Conservation (phyloP, 73 alveolate genomes). For the Paramecium primaurelia region DNA sequence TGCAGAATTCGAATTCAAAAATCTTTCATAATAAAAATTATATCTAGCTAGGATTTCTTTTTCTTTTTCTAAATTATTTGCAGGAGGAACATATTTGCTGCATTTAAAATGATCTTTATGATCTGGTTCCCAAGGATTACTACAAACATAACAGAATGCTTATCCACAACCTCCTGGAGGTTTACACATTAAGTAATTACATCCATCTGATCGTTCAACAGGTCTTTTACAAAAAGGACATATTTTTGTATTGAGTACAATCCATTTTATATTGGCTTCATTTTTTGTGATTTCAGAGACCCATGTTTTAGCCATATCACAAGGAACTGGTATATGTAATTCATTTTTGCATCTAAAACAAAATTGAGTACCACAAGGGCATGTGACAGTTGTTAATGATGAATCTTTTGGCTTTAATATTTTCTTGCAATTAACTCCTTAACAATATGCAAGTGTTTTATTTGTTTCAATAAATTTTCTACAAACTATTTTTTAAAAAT, state of each 20-base stretch:
- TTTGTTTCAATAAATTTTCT: neutral
- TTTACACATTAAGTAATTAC: conserved; percentile 69
- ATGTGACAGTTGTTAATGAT: conserved; percentile 27
- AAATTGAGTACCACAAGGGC: conserved; percentile 69
- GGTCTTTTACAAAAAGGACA: conserved; percentile 76
- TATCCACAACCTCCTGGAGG: conserved; percentile 73
- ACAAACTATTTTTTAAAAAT: neutral
- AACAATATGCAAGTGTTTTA: neutral
- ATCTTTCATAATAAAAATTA: conserved; percentile 66
- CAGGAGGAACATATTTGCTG: conserved; percentile 63
- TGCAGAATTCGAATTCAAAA: conserved; percentile 55
- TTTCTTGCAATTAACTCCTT: neutral
- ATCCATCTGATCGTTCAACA: conserved; percentile 70
- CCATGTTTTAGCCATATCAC: conserved; percentile 60
- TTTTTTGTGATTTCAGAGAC: conserved; percentile 56
- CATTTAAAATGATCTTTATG: conserved; percentile 68
- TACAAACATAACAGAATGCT: conserved; percentile 76
- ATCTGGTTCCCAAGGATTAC: conserved; percentile 70
- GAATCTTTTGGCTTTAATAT: neutral
- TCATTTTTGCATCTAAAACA: conserved; percentile 70
- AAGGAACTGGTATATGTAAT: conserved; percentile 67
- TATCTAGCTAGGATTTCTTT: conserved; percentile 48
- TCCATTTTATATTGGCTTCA: conserved; percentile 67
- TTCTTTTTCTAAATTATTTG: conserved; percentile 51
- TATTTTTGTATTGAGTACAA: conserved; percentile 65